Evolutionary conservation across 2,329 filamentous ascomycete genomes (phyloP).

Genomic region (Hymenoscyphus fructigenus): DNA sequence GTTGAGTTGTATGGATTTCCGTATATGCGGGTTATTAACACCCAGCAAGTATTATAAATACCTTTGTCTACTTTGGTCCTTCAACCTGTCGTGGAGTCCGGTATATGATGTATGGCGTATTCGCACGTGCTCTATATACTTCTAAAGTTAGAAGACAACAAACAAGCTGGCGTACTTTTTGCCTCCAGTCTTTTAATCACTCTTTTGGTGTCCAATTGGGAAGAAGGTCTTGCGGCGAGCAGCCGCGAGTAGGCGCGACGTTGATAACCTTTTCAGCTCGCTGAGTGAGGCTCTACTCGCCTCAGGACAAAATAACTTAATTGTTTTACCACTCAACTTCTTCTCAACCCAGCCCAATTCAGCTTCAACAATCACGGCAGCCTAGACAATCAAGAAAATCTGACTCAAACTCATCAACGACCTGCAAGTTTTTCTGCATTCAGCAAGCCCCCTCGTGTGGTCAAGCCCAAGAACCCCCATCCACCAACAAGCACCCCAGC

Average conservation of each 20-base stretch:
- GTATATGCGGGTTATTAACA: background rate
- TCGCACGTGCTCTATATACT: background rate
- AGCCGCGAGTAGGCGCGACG: background rate
- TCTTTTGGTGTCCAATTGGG: background rate
- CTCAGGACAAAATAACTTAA: background rate
- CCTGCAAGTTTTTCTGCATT: background rate
- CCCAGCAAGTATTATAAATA: background rate
- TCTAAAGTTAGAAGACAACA: background rate
- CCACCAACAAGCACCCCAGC: background rate
- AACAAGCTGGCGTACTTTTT: background rate
- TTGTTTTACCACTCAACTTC: too few species aligned
- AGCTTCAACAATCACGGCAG: background rate
- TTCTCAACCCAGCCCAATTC: background rate
- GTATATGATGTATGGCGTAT: background rate
- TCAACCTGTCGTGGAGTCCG: background rate
- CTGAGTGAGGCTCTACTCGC: background rate
- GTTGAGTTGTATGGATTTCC: too few species aligned
- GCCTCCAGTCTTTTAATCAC: background rate
- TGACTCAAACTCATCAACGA: background rate
- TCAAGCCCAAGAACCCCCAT: background rate
- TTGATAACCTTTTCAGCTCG: background rate
- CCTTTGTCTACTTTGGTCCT: background rate
- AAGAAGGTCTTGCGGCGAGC: background rate
- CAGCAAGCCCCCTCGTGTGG: background rate
- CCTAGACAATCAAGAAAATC: background rate